These are phyloP conservation scores for Globisporangium takayamanum DNA, from an alignment of 352 stramenopile species.

Conservation along the genomic window DNA sequence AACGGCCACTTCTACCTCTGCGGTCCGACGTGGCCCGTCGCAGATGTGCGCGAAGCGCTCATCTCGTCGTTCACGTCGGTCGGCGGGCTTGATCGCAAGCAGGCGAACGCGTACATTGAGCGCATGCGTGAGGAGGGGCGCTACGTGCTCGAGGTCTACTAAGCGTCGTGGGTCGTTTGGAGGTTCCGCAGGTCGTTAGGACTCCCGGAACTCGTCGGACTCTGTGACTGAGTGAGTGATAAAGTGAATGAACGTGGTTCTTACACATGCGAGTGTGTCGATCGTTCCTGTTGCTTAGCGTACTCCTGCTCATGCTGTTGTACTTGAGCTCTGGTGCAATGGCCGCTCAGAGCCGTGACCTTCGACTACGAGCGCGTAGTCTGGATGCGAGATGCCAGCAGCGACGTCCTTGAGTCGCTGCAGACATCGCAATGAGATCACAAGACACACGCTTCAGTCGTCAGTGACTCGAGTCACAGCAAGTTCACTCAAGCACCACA, in stretches of 20 bases:
- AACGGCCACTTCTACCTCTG: slow-evolving; percentile 86
- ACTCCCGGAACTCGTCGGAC: too few species aligned
- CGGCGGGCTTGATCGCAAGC: slow-evolving; percentile 50
- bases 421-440: background rate
- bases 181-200: too few species aligned
- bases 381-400: slow-evolving; percentile 28
- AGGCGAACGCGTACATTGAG: slow-evolving; percentile 67
- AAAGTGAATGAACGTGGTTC: background rate
- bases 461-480: background rate
- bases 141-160: slow-evolving; percentile 85
- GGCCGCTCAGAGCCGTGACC: slow-evolving; percentile 39
- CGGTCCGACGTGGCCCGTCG: slow-evolving; percentile 75
- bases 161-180: slow-evolving; percentile 13
- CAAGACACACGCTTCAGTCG: background rate
- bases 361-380: slow-evolving; percentile 42
- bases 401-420: slow-evolving; percentile 34
- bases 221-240: background rate
- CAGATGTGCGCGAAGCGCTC: slow-evolving; percentile 66
- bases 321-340: slow-evolving; percentile 19
- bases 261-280: background rate
- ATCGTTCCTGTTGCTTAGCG: background rate
- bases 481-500: background rate
- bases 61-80: slow-evolving; percentile 47
- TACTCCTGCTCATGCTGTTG: background rate
- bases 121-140: slow-evolving; percentile 72